Evolutionary conservation across 2,329 filamentous ascomycete genomes (phyloP).

Genomic region (Hypoxylon rubiginosum): DNA sequence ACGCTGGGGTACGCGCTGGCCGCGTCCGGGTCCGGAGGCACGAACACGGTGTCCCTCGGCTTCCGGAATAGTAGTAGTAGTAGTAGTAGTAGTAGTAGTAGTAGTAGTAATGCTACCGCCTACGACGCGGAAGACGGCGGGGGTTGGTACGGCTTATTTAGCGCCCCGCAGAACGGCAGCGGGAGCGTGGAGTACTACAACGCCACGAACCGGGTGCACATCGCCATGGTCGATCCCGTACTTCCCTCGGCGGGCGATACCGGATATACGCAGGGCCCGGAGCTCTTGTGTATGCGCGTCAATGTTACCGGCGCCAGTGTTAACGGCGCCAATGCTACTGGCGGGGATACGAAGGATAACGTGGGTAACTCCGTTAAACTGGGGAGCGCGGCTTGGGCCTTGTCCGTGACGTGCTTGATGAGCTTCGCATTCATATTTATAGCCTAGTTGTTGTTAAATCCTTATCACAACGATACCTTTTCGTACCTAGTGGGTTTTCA

Average conservation of each 20-base stretch:
- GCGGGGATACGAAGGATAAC: background rate
- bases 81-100: no score
- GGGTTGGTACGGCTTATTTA: background rate
- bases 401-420: background rate
- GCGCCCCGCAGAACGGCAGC: background rate
- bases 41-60: background rate
- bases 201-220: background rate
- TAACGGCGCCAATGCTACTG: no score
- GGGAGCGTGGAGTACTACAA: background rate
- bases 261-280: background rate
- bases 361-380: background rate
- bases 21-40: background rate
- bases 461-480: background rate
- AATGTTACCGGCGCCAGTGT: background rate
- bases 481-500: no score
- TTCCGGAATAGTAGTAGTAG: background rate
- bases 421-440: background rate
- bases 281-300: constrained; percentile 2
- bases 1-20: background rate
- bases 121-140: background rate
- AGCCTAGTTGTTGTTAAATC: background rate
- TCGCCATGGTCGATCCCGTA: background rate
- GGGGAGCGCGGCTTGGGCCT: background rate
- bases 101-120: background rate
- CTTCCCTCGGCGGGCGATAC: background rate